Percentiles rank a stretch among this genome's conserved stretches.
Conservation (phyloP, 73 alveolate genomes). For the Breviolum minutum region DNA sequence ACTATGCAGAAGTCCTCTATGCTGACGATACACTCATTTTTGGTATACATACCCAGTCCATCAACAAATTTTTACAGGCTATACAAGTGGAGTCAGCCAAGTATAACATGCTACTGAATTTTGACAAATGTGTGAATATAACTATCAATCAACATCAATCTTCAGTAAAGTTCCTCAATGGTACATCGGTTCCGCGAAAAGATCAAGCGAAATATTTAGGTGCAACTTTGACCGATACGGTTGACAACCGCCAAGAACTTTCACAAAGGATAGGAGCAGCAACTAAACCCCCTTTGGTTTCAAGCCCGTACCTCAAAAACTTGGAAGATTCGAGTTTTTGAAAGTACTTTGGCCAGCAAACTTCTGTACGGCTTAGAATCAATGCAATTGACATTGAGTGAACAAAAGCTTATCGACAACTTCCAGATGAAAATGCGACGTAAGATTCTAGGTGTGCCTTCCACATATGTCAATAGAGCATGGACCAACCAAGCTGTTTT, state of each 20-base stretch:
- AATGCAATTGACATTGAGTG: background rate
- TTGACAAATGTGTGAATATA: background rate
- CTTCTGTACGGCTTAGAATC: background rate
- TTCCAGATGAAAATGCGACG: background rate
- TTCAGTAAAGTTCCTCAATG: background rate
- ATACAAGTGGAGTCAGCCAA: background rate
- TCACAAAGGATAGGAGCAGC: background rate
- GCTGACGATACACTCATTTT: background rate
- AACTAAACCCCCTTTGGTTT: background rate
- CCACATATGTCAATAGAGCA: background rate
- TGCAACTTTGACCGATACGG: background rate
- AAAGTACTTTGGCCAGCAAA: background rate
- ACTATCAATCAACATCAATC: constrained; percentile 1
- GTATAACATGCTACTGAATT: background rate
- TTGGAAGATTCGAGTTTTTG: background rate
- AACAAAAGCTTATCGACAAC: background rate
- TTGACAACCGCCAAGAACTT: background rate
- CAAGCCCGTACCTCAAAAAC: background rate
- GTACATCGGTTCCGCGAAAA: background rate
- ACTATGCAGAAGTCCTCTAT: background rate
- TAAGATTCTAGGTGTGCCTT: background rate
- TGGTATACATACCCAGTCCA: background rate
- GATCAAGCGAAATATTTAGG: background rate
- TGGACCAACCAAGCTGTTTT: background rate
- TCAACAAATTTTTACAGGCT: background rate